Evolutionary conservation across 257 asterid genomes (phyloP).

Genomic region (Cruciata laevipes): DNA sequence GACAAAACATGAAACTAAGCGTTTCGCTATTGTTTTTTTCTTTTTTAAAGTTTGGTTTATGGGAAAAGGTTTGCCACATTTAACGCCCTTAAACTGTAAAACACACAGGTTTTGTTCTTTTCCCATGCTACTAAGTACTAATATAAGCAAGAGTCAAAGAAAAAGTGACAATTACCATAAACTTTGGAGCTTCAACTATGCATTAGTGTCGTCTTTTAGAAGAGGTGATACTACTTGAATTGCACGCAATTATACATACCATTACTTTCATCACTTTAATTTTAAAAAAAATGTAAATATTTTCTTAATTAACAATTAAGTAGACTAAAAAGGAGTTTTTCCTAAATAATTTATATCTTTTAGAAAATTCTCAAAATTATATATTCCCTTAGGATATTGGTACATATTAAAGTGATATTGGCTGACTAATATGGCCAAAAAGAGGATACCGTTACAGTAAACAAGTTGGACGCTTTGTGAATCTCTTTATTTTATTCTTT

Average conservation of each 20-base stretch:
- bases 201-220: not conserved
- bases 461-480: not conserved
- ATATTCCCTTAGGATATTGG: not conserved
- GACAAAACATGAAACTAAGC: not conserved
- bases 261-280: too few relatives aligned
- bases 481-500: slow-evolving; percentile 4
- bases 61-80: not conserved
- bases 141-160: not conserved
- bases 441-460: not conserved
- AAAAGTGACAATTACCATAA: not conserved
- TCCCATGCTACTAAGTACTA: not conserved
- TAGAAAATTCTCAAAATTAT: too few relatives aligned
- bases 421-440: not conserved
- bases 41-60: not conserved
- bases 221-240: slow-evolving; percentile 11
- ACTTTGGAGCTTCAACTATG: not conserved
- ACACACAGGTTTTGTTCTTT: not conserved
- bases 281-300: too few relatives aligned
- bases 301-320: too few relatives aligned
- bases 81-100: not conserved
- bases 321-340: too few relatives aligned
- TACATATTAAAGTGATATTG: slow-evolving; percentile 9
- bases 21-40: not conserved
- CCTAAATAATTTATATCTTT: too few relatives aligned
- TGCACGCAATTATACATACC: slow-evolving; percentile 12